These are phyloP conservation scores for Arthromyces matolae DNA, from an alignment of 768 basidiomycete genomes.

Conservation along the genomic window DNA sequence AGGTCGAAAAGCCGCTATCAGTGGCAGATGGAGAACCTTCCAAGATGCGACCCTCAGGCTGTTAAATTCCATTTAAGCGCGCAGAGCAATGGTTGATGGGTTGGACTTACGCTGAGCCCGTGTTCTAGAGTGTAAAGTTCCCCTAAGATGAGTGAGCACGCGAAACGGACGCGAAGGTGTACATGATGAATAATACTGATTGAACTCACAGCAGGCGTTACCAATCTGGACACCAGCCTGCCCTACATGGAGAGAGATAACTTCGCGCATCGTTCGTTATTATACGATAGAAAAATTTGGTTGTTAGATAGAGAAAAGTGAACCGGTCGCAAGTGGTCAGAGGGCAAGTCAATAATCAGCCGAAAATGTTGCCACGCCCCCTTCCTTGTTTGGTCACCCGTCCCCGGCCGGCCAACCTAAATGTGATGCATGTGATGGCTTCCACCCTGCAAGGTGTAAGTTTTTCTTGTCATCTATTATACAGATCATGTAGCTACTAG, in stretches of 20 bases:
- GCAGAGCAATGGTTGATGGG: slow-evolving; percentile 18
- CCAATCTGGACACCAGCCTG: slow-evolving; percentile 98
- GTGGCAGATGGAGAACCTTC: slow-evolving; percentile 71
- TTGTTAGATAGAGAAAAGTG: slow-evolving; percentile 17
- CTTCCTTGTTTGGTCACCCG: slow-evolving; percentile 24
- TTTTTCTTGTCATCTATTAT: too few relatives aligned
- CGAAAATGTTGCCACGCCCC: slow-evolving; percentile 23
- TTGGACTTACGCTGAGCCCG: slow-evolving; percentile 73
- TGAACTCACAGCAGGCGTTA: slow-evolving; percentile 93
- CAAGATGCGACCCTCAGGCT: slow-evolving; percentile 93
- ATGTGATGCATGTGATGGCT: too few relatives aligned
- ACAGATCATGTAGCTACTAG: slow-evolving; percentile 62
- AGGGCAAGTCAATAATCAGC: slow-evolving; percentile 28
- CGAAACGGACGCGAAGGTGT: slow-evolving; percentile 30
- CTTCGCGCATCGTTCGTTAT: slow-evolving; percentile 75
- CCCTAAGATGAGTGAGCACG: slow-evolving; percentile 59
- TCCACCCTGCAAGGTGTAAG: too few relatives aligned
- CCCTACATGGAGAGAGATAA: slow-evolving; percentile 97
- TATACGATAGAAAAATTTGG: slow-evolving; percentile 9
- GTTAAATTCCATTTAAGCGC: slow-evolving; percentile 7
- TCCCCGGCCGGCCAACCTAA: slow-evolving; percentile 20
- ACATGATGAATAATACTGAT: slow-evolving; percentile 18
- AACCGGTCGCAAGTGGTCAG: slow-evolving; percentile 26
- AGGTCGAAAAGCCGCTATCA: slow-evolving; percentile 95
- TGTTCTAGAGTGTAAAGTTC: slow-evolving; percentile 99